Evolutionary conservation across 2,329 filamentous ascomycete genomes (phyloP), one percentile per base, ranked within the genome.

Genomic region (Venturia nashicola): DNA sequence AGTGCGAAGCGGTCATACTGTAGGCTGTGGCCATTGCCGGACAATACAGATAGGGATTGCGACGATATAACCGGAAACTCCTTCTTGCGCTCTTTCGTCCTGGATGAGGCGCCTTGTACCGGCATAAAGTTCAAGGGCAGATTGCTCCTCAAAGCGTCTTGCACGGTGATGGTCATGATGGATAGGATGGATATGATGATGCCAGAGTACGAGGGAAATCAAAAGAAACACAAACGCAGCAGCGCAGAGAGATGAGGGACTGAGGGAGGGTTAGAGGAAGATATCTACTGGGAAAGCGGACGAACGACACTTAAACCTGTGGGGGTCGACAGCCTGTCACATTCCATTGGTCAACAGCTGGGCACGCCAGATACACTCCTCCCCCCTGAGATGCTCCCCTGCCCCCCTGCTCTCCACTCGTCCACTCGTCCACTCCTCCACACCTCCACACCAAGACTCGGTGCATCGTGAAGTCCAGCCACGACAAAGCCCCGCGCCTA

Each of bases 1-100:
- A 60, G 42, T 16, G n/a, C 43, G 59, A 60, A 42, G 36, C 59
- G 59, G 8, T 60, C 59, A 60, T 42, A 60, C 36, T 57, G 51
- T 9, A 55, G 6, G 2, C 1, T 6, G 5, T 55, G 12, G 51
- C 32, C 8, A 36, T 55, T 55, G 16, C 51, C 51, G 32, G 51
- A 57, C 14, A 57, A 11, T 0, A 57, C 51, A 20, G 51, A 57
- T 4, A 57, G 14, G 1, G 51, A 57, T 7, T 57, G 51, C 27
- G 32, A 57, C 2, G 51, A 57, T 57, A 57, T 57, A 1, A 20
- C 51, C 2, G 51, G 51, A 9, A 57, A 57, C 8, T n/a, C 39
- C 32, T 57, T 57, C 18, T 20, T 57, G 4, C 51, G 51, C 32
- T 57, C 51, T 36, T 57, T 57, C 12, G 51, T n/a, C 3, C 9